Percentiles rank a stretch among this genome's conserved stretches.
Evolutionary conservation across 2,329 filamentous ascomycete genomes (phyloP).

Genomic region (Cordyceps farinosa): DNA sequence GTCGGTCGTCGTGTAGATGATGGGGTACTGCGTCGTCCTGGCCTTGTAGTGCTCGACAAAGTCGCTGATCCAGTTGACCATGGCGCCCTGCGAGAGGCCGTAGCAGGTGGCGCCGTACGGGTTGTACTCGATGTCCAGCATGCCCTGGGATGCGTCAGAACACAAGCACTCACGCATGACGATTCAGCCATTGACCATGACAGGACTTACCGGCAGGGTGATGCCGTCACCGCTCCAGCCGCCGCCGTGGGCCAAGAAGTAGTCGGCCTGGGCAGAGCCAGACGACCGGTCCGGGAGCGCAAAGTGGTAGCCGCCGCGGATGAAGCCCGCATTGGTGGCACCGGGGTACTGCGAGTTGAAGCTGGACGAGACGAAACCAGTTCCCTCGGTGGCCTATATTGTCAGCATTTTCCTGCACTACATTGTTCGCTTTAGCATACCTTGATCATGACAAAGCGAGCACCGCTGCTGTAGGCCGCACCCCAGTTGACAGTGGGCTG

Average conservation of each 20-base stretch:
- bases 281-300: slow-evolving; percentile 43
- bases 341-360: slow-evolving; percentile 49
- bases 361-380: slow-evolving; percentile 39
- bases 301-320: slow-evolving; percentile 56
- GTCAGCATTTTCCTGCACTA: neutral
- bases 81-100: slow-evolving; percentile 41
- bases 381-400: slow-evolving; percentile 50
- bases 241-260: slow-evolving; percentile 50
- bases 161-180: neutral
- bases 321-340: slow-evolving; percentile 48
- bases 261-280: slow-evolving; percentile 47
- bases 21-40: slow-evolving; percentile 44
- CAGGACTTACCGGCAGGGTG: slow-evolving; percentile 41
- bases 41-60: slow-evolving; percentile 50
- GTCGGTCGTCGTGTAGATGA: slow-evolving; percentile 50
- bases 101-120: slow-evolving; percentile 40
- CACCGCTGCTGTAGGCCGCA: slow-evolving; percentile 35
- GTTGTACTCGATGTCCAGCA: slow-evolving; percentile 52
- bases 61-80: slow-evolving; percentile 51
- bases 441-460: slow-evolving; percentile 45
- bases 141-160: slow-evolving; percentile 32
- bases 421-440: slow-evolving; percentile 21
- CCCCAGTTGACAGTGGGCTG: slow-evolving; percentile 38
- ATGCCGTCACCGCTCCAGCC: slow-evolving; percentile 51
- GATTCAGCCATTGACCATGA: neutral